Evolutionary conservation across 768 basidiomycete species (phyloP).

Genomic region (Tricholoma flavovirens): DNA sequence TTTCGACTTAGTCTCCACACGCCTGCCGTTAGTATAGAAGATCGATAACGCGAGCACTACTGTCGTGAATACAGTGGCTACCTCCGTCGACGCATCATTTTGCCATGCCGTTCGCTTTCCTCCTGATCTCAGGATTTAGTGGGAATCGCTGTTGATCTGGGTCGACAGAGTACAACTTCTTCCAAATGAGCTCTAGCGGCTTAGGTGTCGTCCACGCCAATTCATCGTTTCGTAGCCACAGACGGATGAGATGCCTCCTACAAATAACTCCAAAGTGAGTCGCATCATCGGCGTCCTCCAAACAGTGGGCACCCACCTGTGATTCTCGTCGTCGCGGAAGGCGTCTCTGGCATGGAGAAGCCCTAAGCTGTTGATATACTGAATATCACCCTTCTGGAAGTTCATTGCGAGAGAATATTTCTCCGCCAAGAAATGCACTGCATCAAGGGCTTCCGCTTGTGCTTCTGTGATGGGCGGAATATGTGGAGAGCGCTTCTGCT

Average conservation of each 20-base stretch:
- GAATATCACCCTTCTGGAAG: slow-evolving; percentile 45
- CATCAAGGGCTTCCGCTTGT: slow-evolving; percentile 44
- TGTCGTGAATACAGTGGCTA: not conserved
- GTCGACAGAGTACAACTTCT: slow-evolving; percentile 30
- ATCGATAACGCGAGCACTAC: too few species aligned
- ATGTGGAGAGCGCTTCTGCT: slow-evolving; percentile 27
- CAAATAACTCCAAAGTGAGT: not conserved
- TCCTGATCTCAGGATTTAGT: slow-evolving; percentile 38
- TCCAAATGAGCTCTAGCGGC: slow-evolving; percentile 32
- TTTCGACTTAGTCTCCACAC: too few species aligned
- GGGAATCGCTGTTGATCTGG: slow-evolving; percentile 41
- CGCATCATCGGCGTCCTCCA: not conserved
- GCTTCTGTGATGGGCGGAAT: slow-evolving; percentile 45
- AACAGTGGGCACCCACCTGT: slow-evolving; percentile 27
- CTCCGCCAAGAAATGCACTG: slow-evolving; percentile 39
- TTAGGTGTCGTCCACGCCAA: slow-evolving; percentile 40
- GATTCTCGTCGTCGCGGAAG: slow-evolving; percentile 35
- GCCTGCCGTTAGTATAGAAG: too few species aligned
- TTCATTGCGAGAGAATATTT: slow-evolving; percentile 38
- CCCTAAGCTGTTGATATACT: slow-evolving; percentile 43
- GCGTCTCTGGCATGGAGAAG: slow-evolving; percentile 40
- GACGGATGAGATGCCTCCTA: slow-evolving; percentile 39
- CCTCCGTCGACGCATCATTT: slow-evolving; percentile 11
- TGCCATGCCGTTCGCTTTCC: slow-evolving; percentile 27
- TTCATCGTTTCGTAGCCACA: slow-evolving; percentile 43